phyloP scores from a whole-genome alignment of 2,329 filamentous ascomycete species.

The Mycocentrospora acerina region DNA sequence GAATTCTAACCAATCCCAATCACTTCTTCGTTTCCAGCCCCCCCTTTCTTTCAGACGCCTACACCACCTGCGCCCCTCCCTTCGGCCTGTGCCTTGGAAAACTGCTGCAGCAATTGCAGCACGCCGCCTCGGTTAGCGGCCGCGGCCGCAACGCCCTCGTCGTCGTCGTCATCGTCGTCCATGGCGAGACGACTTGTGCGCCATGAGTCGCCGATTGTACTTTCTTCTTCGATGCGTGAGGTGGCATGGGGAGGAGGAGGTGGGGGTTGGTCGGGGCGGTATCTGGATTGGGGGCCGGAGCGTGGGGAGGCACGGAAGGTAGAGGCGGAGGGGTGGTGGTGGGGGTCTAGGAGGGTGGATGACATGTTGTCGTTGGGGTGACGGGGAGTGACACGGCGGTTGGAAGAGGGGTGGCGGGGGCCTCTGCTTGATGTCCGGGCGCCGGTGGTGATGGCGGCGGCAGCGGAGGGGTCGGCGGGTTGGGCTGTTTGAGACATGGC shows the following conservation, averaged over 20 bases:
- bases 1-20: slow-evolving; percentile 1
- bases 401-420: slow-evolving; percentile 27
- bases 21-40: slow-evolving; percentile 3
- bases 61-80: slow-evolving; percentile 43
- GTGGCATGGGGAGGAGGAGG: slow-evolving; percentile 11
- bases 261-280: slow-evolving; percentile 8
- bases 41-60: slow-evolving; percentile 21
- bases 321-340: slow-evolving; percentile 66
- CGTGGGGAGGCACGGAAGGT: slow-evolving; percentile 46
- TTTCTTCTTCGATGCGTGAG: slow-evolving; percentile 52
- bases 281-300: slow-evolving; percentile 48
- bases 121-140: slow-evolving; percentile 57
- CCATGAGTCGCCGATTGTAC: slow-evolving; percentile 63
- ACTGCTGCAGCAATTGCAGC: slow-evolving; percentile 66
- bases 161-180: slow-evolving; percentile 52
- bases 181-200: slow-evolving; percentile 47
- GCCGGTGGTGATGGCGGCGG: too few relatives aligned
- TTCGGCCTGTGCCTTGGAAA: slow-evolving; percentile 62
- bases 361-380: slow-evolving; percentile 58
- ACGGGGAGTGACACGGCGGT: slow-evolving; percentile 28
- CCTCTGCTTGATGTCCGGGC: slow-evolving; percentile 30
- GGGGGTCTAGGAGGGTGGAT: slow-evolving; percentile 72
- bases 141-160: slow-evolving; percentile 49
- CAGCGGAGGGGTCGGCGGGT: slow-evolving; percentile 49
- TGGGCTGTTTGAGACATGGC: slow-evolving; percentile 49